Percentiles rank a stretch among this genome's conserved stretches.
phyloP scores from a whole-genome alignment of 257 asterid genomes.

The Solanum gandarillasii region DNA sequence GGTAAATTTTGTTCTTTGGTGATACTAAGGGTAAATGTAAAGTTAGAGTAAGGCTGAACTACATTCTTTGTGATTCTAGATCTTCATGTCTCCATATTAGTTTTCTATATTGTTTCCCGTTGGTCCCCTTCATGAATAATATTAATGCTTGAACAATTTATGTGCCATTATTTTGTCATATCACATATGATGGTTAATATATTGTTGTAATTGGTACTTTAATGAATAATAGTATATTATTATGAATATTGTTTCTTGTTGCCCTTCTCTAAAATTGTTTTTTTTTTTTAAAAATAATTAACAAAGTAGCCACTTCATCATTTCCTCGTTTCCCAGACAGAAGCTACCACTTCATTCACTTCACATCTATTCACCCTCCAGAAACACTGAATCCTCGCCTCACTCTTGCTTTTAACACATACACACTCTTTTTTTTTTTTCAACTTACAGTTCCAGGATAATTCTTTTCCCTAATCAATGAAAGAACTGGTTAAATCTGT shows the following conservation, averaged over 20 bases:
- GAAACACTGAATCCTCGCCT: neutral
- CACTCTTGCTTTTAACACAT: neutral
- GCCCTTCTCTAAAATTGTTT: neutral
- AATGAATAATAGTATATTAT: neutral
- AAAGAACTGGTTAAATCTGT: neutral
- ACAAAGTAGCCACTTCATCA: neutral
- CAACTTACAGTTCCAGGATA: neutral
- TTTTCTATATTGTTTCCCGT: neutral
- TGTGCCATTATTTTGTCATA: neutral
- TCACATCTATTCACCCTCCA: neutral
- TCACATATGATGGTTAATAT: neutral
- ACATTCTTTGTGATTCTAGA: neutral
- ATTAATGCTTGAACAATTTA: neutral
- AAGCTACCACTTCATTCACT: neutral
- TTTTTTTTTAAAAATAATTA: neutral
- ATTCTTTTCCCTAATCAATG: neutral
- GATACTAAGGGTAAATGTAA: neutral
- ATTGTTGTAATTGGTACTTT: neutral
- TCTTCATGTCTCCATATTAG: neutral
- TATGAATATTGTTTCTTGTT: neutral
- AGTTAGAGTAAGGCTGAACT: neutral
- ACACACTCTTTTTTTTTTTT: neutral
- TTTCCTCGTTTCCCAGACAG: neutral
- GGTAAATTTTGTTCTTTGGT: neutral
- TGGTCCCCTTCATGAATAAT: neutral